Evolutionary conservation across 306 rosid species (phyloP).

Genomic region (Corylus heterophylla): DNA sequence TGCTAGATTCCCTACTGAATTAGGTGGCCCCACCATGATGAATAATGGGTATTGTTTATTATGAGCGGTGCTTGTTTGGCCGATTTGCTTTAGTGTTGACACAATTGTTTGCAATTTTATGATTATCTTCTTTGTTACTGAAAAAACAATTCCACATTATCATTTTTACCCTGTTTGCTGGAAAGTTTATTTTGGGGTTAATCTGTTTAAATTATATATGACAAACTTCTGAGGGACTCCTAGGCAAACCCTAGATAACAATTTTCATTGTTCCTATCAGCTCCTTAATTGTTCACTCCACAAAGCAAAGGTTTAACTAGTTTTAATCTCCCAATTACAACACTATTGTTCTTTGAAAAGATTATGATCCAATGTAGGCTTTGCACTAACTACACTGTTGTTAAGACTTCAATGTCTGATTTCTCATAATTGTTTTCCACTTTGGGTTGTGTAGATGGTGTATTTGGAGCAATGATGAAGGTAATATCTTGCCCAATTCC

Average conservation of each 20-base stretch:
- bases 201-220: neutral
- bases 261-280: neutral
- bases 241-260: neutral
- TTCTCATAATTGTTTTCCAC: neutral
- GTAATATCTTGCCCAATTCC: conserved; percentile 35
- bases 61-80: no score
- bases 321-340: neutral
- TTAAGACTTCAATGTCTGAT: neutral
- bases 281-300: neutral
- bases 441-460: conserved; percentile 59
- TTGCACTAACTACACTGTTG: neutral
- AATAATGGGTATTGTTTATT: conserved; percentile 39
- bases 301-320: neutral
- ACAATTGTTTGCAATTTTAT: neutral
- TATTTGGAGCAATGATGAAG: conserved; percentile 98
- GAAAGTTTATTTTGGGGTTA: neutral
- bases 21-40: conserved; percentile 61
- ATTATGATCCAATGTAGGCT: neutral
- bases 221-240: neutral
- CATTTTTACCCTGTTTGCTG: neutral
- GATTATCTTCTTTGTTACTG: neutral
- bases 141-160: neutral
- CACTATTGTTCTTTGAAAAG: neutral
- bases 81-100: no score
- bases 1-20: conserved; percentile 66